Percentiles rank a stretch among this genome's conserved stretches.
phyloP scores from a whole-genome alignment of 2,329 filamentous ascomycete genomes.

The Coniochaeta pulveracea region DNA sequence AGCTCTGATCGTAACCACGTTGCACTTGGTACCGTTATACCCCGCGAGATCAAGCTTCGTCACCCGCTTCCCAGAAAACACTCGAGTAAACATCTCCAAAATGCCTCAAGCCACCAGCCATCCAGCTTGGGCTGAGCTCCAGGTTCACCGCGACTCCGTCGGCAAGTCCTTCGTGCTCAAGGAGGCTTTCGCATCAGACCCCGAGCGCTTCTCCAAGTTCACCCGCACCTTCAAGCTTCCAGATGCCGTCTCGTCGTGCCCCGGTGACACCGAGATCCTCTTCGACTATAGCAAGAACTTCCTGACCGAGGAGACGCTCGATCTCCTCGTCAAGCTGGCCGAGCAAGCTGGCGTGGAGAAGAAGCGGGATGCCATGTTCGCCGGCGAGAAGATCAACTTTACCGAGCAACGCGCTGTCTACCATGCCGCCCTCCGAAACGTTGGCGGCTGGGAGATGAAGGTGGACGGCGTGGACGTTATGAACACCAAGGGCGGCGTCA shows the following conservation, averaged over 20 bases:
- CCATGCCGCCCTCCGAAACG: slow-evolving; percentile 88
- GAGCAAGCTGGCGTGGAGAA: slow-evolving; percentile 85
- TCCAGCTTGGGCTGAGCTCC: slow-evolving; percentile 78
- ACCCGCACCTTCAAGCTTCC: slow-evolving; percentile 74
- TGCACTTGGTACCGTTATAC: too few species aligned
- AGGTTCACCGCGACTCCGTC: slow-evolving; percentile 76
- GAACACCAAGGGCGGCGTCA: slow-evolving; percentile 77
- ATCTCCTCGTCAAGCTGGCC: slow-evolving; percentile 78
- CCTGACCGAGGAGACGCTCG: slow-evolving; percentile 81
- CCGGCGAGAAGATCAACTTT: slow-evolving; percentile 98
- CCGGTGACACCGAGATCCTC: slow-evolving; percentile 62
- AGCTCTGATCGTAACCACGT: too few species aligned
- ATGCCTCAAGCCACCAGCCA: slow-evolving; percentile 83
- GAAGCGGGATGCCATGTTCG: slow-evolving; percentile 95
- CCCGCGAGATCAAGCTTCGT: too few species aligned
- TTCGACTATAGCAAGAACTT: slow-evolving; percentile 99
- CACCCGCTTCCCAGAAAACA: too few species aligned
- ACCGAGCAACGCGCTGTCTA: slow-evolving; percentile 94
- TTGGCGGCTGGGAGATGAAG: slow-evolving; percentile 59
- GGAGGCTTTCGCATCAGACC: slow-evolving; percentile 82
- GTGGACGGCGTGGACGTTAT: slow-evolving; percentile 92
- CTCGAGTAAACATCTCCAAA: slow-evolving; percentile 13
- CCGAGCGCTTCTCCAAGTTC: slow-evolving; percentile 82
- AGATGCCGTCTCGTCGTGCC: slow-evolving; percentile 52
- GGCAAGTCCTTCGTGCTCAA: slow-evolving; percentile 88